Conservation (phyloP, 129 eudicot genomes). For the Helianthus tuberosus region DNA sequence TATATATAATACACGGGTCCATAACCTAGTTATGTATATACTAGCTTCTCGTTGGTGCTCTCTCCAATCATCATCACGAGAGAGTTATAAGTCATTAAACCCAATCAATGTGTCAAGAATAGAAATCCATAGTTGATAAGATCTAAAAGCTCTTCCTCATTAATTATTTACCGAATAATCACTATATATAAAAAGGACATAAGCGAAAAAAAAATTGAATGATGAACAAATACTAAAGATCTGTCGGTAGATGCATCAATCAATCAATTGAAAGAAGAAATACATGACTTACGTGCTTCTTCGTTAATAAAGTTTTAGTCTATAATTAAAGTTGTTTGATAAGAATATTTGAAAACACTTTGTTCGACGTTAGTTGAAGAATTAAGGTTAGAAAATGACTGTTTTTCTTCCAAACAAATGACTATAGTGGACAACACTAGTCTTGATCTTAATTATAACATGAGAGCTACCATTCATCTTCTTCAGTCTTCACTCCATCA, state of each 20-base stretch:
- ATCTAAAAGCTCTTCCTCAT: not conserved
- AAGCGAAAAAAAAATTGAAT: not conserved
- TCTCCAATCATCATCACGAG: not conserved
- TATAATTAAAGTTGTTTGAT: slow-evolving; percentile 7
- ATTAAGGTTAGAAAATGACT: slow-evolving; percentile 38
- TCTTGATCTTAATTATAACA: slow-evolving; percentile 19
- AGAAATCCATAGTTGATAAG: not conserved
- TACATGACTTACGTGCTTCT: not conserved
- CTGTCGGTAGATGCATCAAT: not conserved
- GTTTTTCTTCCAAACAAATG: slow-evolving; percentile 26
- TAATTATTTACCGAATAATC: not conserved
- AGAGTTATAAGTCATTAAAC: not conserved
- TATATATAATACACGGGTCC: no score
- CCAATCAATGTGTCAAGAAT: not conserved
- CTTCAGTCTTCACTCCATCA: slow-evolving; percentile 18
- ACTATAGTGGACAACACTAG: slow-evolving; percentile 1
- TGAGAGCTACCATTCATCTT: slow-evolving; percentile 28
- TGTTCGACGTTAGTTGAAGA: slow-evolving; percentile 25
- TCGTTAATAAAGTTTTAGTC: slow-evolving; percentile 1
- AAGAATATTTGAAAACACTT: slow-evolving; percentile 17
- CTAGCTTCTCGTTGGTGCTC: not conserved
- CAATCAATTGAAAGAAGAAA: slow-evolving; percentile 16
- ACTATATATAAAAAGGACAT: not conserved
- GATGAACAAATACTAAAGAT: not conserved
- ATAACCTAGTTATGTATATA: no score